Conservation (phyloP, 345 rosid genomes). For the Rhodamnia rubescens region DNA sequence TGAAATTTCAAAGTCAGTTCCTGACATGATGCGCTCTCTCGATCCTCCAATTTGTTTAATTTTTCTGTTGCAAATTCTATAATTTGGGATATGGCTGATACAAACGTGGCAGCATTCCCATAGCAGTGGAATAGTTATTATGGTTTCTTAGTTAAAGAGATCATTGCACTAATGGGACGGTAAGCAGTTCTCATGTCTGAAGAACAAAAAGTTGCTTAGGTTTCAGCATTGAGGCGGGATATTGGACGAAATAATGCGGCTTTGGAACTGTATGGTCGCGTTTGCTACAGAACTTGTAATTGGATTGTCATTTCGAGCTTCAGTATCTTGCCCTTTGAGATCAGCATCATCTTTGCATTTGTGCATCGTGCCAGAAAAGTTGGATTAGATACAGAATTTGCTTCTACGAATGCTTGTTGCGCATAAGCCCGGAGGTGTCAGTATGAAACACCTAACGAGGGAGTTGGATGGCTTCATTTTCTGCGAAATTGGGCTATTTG, state of each 20-base stretch:
- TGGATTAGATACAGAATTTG: background rate
- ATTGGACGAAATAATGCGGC: background rate
- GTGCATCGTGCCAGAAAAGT: background rate
- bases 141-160: background rate
- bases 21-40: background rate
- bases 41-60: background rate
- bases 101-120: background rate
- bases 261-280: background rate
- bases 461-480: background rate
- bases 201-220: background rate
- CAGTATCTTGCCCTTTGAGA: background rate
- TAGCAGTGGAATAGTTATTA: background rate
- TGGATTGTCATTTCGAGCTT: background rate
- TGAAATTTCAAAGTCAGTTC: background rate
- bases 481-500: background rate
- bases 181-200: background rate
- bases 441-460: background rate
- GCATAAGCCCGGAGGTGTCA: background rate
- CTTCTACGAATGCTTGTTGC: background rate
- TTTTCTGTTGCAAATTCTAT: background rate
- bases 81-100: background rate
- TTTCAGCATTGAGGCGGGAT: background rate
- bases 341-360: background rate
- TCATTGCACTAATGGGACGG: background rate
- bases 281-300: background rate